phyloP scores from a whole-genome alignment of 768 basidiomycete species.

The Suillus variegatus region DNA sequence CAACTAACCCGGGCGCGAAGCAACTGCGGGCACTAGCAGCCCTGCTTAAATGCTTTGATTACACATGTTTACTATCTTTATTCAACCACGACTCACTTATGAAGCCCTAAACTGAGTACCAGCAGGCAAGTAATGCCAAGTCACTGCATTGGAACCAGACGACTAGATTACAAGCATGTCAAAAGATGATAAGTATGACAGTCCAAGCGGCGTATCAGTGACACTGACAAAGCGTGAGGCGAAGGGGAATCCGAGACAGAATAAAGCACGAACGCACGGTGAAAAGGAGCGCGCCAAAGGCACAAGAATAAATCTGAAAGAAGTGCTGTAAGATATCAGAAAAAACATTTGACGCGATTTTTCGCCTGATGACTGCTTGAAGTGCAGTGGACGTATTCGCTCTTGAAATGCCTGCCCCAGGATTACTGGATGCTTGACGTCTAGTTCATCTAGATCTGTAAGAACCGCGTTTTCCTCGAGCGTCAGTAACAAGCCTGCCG shows the following conservation, averaged over 20 bases:
- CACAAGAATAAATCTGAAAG: neutral
- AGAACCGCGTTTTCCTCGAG: slow-evolving; percentile 71
- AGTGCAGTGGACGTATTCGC: neutral
- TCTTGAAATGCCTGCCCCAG: neutral
- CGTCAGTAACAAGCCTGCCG: slow-evolving; percentile 61
- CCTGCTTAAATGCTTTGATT: neutral
- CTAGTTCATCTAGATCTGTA: slow-evolving; percentile 45
- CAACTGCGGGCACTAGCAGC: no score
- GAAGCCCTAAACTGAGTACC: neutral
- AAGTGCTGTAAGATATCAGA: neutral
- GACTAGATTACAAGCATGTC: neutral
- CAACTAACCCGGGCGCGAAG: neutral
- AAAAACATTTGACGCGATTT: neutral
- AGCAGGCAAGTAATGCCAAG: neutral
- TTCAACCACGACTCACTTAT: neutral
- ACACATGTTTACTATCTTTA: neutral
- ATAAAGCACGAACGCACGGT: neutral
- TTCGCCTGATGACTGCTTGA: neutral
- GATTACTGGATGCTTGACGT: neutral
- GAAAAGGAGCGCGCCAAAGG: neutral
- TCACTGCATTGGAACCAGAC: neutral
- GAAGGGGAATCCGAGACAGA: neutral
- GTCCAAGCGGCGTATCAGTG: neutral
- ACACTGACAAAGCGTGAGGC: neutral
- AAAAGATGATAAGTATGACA: neutral